phyloP scores from a whole-genome alignment of 164 flowering plant genomes.

The Annona squamosa region DNA sequence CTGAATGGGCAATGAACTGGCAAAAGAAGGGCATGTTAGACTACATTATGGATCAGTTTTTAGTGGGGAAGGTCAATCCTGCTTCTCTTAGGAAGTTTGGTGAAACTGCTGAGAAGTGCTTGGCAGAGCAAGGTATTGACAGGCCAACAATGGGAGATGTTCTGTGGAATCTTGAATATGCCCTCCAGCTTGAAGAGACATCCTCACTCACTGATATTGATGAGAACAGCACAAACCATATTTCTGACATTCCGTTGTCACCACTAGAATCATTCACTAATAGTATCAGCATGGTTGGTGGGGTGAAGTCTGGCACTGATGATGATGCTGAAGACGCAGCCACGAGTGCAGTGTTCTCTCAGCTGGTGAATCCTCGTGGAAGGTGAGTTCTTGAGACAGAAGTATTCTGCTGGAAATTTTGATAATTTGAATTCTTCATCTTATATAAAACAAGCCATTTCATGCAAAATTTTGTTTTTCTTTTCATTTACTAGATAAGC shows the following conservation, averaged over 20 bases:
- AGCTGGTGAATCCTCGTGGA: conserved; percentile 91
- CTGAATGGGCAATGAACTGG: conserved; percentile 96
- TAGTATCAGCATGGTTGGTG: conserved; percentile 61
- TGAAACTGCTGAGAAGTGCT: conserved; percentile 92
- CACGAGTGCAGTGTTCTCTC: conserved; percentile 95
- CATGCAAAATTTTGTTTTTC: conserved; percentile 7
- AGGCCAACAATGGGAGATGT: conserved; percentile 96
- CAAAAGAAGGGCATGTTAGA: conserved; percentile 89
- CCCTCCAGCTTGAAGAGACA: conserved; percentile 86
- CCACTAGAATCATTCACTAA: conserved; percentile 52
- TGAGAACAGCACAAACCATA: conserved; percentile 89
- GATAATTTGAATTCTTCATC: conserved; percentile 5
- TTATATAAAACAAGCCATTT: conserved; percentile 8
- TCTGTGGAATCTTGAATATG: conserved; percentile 88
- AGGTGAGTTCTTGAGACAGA: conserved; percentile 27
- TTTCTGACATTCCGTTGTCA: conserved; percentile 50
- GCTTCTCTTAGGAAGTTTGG: conserved; percentile 91
- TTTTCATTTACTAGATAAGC: conserved; percentile 11
- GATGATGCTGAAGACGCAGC: conserved; percentile 81
- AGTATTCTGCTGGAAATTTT: no score
- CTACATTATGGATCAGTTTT: conserved; percentile 66
- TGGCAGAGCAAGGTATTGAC: conserved; percentile 84
- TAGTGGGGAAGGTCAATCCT: conserved; percentile 63
- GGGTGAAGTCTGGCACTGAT: conserved; percentile 56
- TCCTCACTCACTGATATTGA: conserved; percentile 69